Evolutionary conservation across 148 eudicot species (phyloP).

Genomic region (Dianthus caryophyllus): DNA sequence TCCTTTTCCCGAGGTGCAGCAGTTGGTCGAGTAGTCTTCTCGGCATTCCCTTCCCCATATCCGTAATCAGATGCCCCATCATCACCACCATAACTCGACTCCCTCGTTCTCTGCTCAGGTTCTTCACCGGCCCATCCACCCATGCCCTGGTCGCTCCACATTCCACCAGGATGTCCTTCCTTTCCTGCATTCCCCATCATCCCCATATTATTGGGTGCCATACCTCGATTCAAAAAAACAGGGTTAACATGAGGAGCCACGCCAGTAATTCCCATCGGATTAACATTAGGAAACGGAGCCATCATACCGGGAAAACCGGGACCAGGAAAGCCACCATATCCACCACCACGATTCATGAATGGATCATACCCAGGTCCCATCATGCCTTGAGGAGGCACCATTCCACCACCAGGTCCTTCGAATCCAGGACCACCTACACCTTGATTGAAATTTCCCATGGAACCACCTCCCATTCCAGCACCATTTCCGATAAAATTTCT

Average conservation of each 20-base stretch:
- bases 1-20: slow-evolving; percentile 61
- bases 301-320: slow-evolving; percentile 72
- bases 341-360: slow-evolving; percentile 80
- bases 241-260: slow-evolving; percentile 93
- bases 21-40: slow-evolving; percentile 57
- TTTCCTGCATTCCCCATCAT: slow-evolving; percentile 75
- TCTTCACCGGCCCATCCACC: slow-evolving; percentile 83
- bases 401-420: slow-evolving; percentile 63
- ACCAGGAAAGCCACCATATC: slow-evolving; percentile 62
- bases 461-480: slow-evolving; percentile 62
- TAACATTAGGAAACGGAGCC: slow-evolving; percentile 63
- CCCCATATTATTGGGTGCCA: slow-evolving; percentile 78
- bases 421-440: slow-evolving; percentile 67
- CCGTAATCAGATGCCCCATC: slow-evolving; percentile 81
- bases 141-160: slow-evolving; percentile 86
- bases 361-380: slow-evolving; percentile 92
- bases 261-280: slow-evolving; percentile 69
- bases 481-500: too few relatives aligned
- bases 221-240: slow-evolving; percentile 78
- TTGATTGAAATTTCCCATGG: slow-evolving; percentile 56
- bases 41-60: slow-evolving; percentile 71
- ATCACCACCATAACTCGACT: slow-evolving; percentile 80
- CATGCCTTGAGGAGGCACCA: slow-evolving; percentile 75
- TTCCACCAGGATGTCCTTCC: slow-evolving; percentile 85
- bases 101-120: slow-evolving; percentile 66